Evolutionary conservation across 2,329 filamentous ascomycete genomes (phyloP).

Genomic region (Colletotrichum eleusines): DNA sequence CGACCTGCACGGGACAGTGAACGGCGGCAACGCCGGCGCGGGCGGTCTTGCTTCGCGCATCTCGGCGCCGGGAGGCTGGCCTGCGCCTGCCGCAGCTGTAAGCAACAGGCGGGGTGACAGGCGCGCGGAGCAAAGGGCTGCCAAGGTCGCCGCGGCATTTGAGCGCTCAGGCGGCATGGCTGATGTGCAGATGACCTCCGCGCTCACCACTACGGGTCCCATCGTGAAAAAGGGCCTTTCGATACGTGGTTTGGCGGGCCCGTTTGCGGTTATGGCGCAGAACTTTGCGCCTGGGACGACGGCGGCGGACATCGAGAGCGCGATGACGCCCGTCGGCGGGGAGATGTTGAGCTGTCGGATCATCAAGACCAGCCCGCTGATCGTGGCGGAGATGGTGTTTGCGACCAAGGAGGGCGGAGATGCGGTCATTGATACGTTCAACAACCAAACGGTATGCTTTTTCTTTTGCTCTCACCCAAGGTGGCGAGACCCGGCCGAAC

Average conservation of each 20-base stretch:
- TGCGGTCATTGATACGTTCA: conserved; percentile 79
- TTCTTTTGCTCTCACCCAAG: not conserved
- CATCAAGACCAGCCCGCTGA: conserved; percentile 74
- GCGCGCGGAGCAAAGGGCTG: conserved; percentile 51
- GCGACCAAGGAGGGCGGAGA: conserved; percentile 79
- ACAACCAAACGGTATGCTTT: conserved; percentile 77
- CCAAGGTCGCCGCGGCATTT: conserved; percentile 60
- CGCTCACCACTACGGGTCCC: conserved; percentile 45
- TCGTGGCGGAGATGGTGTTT: conserved; percentile 84
- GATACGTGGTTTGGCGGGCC: conserved; percentile 80
- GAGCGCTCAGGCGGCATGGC: conserved; percentile 53
- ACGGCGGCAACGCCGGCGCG: conserved; percentile 44
- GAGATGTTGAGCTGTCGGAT: conserved; percentile 76
- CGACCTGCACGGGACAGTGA: conserved; percentile 70
- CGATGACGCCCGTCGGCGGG: conserved; percentile 81
- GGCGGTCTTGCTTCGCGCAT: conserved; percentile 62
- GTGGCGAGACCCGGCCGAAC: not conserved
- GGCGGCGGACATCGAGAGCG: conserved; percentile 84
- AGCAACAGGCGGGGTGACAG: conserved; percentile 44
- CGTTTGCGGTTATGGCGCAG: conserved; percentile 79
- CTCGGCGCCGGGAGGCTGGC: conserved; percentile 53
- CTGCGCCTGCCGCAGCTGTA: conserved; percentile 43
- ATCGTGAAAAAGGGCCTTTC: conserved; percentile 65
- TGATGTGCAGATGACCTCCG: conserved; percentile 45
- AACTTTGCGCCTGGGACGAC: conserved; percentile 88